phyloP scores from a whole-genome alignment of 73 alveolate genomes.

The Blepharisma stoltei region DNA sequence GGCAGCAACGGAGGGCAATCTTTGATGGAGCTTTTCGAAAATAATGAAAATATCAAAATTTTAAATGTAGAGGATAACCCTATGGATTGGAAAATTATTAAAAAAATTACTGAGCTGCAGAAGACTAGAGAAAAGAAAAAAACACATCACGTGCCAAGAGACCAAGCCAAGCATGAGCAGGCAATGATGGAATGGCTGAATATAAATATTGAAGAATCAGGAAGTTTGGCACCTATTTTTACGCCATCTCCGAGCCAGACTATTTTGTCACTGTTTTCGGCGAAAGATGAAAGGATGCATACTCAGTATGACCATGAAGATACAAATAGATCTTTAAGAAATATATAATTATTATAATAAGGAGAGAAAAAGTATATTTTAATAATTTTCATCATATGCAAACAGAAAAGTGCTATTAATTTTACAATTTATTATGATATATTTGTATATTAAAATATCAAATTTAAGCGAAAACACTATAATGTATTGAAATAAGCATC shows the following conservation, averaged over 20 bases:
- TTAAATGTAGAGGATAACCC: conserved; percentile 8
- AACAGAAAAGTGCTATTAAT: too few relatives aligned
- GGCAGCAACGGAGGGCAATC: conserved; percentile 6
- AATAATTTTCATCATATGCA: too few relatives aligned
- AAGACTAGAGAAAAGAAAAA: not conserved
- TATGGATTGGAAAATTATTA: not conserved
- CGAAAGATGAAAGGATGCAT: too few relatives aligned
- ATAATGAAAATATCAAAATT: conserved; percentile 6
- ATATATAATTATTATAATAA: too few relatives aligned
- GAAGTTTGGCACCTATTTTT: conserved; percentile 21
- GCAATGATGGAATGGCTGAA: conserved; percentile 3
- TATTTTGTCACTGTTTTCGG: not conserved
- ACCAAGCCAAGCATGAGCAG: not conserved
- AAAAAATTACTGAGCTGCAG: not conserved
- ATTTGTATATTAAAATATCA: too few relatives aligned
- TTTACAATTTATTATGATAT: too few relatives aligned
- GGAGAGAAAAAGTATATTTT: too few relatives aligned
- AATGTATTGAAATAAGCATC: conserved; percentile 39
- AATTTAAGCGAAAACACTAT: too few relatives aligned
- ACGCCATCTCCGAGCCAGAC: conserved; percentile 24
- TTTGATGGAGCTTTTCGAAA: conserved; percentile 8
- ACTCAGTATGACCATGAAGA: too few relatives aligned
- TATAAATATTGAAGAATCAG: conserved; percentile 18
- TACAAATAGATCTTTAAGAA: too few relatives aligned
- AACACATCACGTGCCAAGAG: not conserved